Evolutionary conservation across 129 eudicot species (phyloP), one percentile per base, ranked within the genome.

Genomic region (Cynara cardunculus): DNA sequence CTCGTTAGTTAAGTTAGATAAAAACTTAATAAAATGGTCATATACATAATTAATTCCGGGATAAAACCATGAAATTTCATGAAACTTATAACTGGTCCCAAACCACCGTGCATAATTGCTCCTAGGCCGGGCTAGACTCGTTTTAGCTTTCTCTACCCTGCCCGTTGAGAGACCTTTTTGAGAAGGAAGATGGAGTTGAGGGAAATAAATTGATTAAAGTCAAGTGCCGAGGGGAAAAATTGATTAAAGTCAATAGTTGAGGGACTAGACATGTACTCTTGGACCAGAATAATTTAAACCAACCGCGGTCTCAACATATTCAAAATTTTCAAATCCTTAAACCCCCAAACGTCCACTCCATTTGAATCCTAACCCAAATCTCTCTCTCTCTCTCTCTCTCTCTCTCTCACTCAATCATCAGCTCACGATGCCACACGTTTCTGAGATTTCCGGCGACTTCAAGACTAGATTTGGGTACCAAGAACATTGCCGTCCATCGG

Each of bases 381-480:
- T 64, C 64, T 28, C 77, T 35, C 35, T 28, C 22, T 11, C 39
- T 22, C 19, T 59, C 78, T 59, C 49, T 25, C 5, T 71, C 75
- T 28, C 30, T 76, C 56, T 5, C 69, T 37, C 78, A 64, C 79
- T 62, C 78, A 6, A 10, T 41, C 75, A 62, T 11, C 82, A 71
- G 68, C 85, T 46, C 61, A 72, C 32, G 64, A 87, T 87, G 93
- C 92, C 90, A 26, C 85, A 89, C 81, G 77, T 87, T 3, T 87
- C 91, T 0, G 97, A 89, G 70, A 71, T 93, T 18, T 85, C 90
- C 24, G 87, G 85, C 69, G 89, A 89, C 0, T 74, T 84, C 32
- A 91, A 89, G 76, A 44, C 85, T 31, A 75, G 91, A 74, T 81
- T 89, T 30, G 90, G 91, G 9, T 88, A 80, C 84, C 89, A 87